Evolutionary conservation across 169 alveolate species (phyloP).

Genomic region (Eimeria brunetti): DNA sequence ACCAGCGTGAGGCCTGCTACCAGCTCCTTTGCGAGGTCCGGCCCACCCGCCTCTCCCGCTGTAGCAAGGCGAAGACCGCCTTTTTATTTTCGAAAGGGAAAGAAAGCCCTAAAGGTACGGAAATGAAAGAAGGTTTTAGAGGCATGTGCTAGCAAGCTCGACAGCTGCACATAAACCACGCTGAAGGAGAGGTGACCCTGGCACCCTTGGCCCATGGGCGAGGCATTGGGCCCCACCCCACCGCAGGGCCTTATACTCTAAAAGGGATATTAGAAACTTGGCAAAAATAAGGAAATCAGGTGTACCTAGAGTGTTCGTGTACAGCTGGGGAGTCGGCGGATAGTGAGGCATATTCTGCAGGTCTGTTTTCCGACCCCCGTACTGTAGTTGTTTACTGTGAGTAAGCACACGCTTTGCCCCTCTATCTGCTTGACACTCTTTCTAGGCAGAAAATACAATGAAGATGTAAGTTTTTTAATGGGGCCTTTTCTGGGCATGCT

Average conservation of each 20-base stretch:
- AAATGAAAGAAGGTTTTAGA: not conserved
- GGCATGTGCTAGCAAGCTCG: conserved; percentile 21
- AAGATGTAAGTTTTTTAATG: not conserved
- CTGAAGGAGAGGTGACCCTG: conserved; percentile 66
- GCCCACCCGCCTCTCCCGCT: conserved; percentile 71
- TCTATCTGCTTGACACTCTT: not conserved
- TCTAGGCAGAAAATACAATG: not conserved
- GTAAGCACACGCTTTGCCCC: conserved; percentile 10
- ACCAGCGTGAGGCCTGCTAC: conserved; percentile 14
- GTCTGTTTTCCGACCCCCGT: not conserved
- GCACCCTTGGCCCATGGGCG: conserved; percentile 53
- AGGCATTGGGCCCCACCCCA: conserved; percentile 55
- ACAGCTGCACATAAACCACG: conserved; percentile 40
- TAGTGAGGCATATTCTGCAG: not conserved
- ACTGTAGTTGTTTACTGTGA: not conserved
- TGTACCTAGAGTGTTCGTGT: not conserved
- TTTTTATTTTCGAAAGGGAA: not conserved
- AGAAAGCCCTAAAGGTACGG: conserved; percentile 4
- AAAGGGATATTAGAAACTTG: not conserved
- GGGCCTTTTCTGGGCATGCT: not conserved
- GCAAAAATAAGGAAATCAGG: not conserved
- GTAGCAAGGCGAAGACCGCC: conserved; percentile 2
- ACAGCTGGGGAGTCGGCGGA: not conserved
- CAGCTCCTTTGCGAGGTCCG: conserved; percentile 46
- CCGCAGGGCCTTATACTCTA: conserved; percentile 1